Evolutionary conservation across 192 early-diverging fungal species (phyloP).

Genomic region (Backusella westeae): DNA sequence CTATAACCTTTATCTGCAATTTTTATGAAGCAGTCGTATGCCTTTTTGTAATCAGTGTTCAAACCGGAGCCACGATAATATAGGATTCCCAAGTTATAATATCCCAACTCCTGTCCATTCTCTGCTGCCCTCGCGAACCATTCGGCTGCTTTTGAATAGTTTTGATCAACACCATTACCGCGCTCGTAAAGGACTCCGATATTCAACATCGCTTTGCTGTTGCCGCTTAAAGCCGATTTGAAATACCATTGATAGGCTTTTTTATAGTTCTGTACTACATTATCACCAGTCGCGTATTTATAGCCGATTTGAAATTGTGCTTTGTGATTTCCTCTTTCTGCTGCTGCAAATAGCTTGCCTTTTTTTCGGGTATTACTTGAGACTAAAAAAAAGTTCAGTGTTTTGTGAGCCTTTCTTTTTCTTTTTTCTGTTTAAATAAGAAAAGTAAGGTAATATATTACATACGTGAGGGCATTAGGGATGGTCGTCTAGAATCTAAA

Average conservation of each 20-base stretch:
- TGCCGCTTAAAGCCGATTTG: background rate
- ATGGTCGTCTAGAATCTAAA: background rate
- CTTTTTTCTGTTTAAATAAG: background rate
- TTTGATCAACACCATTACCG: background rate
- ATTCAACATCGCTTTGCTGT: background rate
- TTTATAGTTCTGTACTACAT: conserved; percentile 1
- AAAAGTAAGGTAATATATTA: background rate
- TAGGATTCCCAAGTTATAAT: background rate
- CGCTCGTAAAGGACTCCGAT: background rate
- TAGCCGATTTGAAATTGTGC: background rate
- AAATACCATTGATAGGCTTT: conserved; percentile 2
- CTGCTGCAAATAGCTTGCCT: background rate
- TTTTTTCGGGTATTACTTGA: background rate
- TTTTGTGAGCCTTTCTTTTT: background rate
- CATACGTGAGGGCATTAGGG: background rate
- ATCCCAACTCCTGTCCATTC: background rate
- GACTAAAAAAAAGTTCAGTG: background rate
- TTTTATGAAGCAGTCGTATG: background rate
- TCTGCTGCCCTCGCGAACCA: conserved; percentile 4
- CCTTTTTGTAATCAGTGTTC: background rate
- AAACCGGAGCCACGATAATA: background rate
- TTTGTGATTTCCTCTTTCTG: conserved; percentile 4
- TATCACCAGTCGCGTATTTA: background rate
- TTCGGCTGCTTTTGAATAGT: background rate
- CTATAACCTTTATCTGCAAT: background rate